Conservation (phyloP, 2,329 filamentous ascomycete genomes). For the Chrysoporthe cubensis region DNA sequence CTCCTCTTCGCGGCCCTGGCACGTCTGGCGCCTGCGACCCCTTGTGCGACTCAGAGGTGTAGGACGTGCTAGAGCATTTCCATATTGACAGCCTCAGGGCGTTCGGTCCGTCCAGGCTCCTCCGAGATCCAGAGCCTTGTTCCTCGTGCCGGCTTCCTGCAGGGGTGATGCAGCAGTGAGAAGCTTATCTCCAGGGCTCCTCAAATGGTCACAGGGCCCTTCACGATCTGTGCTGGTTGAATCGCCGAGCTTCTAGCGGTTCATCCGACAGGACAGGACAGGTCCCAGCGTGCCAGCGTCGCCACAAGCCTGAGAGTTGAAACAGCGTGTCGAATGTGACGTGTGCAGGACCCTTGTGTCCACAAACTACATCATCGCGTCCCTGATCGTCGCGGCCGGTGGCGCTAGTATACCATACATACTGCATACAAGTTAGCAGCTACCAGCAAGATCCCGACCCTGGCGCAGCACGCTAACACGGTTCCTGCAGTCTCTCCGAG, state of each 20-base stretch:
- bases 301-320: neutral
- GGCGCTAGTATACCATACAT: neutral
- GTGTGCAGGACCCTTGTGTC: constrained; percentile 24
- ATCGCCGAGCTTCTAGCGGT: neutral
- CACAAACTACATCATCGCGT: constrained; percentile 21
- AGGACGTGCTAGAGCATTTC: constrained; percentile 10
- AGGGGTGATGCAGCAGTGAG: constrained; percentile 15
- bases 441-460: neutral
- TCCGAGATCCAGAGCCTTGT: neutral
- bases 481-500: neutral
- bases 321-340: constrained; percentile 9
- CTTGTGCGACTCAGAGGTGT: constrained; percentile 6
- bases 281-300: neutral
- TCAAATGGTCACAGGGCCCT: neutral
- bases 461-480: neutral
- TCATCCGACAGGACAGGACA: constrained; percentile 1
- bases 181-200: constrained; percentile 5
- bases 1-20: neutral
- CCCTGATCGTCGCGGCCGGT: constrained; percentile 8
- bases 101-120: neutral
- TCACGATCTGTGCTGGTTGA: neutral
- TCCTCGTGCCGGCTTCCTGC: constrained; percentile 8
- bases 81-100: neutral
- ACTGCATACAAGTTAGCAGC: neutral
- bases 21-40: neutral